A percentile compares a stretch with the other conserved stretches of the same genome.
Evolutionary conservation across 2,329 filamentous ascomycete genomes (phyloP).

Genomic region (Epichloe amarillans): DNA sequence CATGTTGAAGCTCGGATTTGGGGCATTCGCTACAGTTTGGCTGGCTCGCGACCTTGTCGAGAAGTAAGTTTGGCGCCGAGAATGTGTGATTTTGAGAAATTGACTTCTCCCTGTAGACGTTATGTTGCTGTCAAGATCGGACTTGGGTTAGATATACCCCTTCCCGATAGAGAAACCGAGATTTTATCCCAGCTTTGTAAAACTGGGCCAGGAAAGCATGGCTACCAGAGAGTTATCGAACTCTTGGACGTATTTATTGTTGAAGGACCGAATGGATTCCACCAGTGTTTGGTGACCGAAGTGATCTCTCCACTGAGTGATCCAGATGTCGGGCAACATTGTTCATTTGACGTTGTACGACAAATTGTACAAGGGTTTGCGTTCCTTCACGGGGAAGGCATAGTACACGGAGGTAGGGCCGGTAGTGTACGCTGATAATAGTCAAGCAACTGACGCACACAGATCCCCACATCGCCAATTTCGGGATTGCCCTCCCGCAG

Average conservation of each 20-base stretch:
- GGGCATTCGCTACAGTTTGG: constrained; percentile 6
- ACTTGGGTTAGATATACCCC: background rate
- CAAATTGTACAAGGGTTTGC: constrained; percentile 3
- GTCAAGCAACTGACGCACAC: background rate
- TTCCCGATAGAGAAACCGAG: no score
- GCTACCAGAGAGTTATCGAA: background rate
- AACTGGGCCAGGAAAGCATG: background rate
- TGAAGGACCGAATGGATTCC: constrained; percentile 6
- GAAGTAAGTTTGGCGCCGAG: background rate
- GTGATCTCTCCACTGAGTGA: constrained; percentile 2
- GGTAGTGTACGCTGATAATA: background rate
- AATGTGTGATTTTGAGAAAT: background rate
- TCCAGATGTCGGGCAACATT: background rate
- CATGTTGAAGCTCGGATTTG: constrained; percentile 4
- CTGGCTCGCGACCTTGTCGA: background rate
- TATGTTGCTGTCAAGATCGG: constrained; percentile 4
- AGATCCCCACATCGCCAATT: background rate
- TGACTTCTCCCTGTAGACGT: background rate
- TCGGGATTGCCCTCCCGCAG: background rate
- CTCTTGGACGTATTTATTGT: constrained; percentile 3
- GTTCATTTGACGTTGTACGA: background rate
- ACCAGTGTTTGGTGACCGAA: constrained; percentile 6
- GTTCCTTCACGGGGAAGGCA: background rate
- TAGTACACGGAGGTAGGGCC: no score
- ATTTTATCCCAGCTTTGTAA: no score